These are phyloP conservation scores for Mortierella sp. DNA, from an alignment of 371 early-diverging fungal species.

Conservation along the genomic window DNA sequence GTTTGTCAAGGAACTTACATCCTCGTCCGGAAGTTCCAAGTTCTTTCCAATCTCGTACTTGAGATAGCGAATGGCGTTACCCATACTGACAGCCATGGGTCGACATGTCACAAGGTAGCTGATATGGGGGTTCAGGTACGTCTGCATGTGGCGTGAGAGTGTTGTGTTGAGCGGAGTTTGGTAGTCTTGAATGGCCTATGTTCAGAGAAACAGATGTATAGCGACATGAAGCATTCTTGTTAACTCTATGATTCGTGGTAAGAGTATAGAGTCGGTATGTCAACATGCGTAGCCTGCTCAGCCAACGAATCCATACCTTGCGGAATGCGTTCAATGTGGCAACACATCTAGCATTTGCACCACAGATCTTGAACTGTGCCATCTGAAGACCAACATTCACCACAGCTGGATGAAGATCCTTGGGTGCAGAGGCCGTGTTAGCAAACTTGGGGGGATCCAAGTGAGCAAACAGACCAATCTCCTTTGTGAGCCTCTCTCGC, in stretches of 20 bases:
- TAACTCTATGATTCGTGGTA: no score
- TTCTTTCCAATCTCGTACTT: constrained; percentile 87
- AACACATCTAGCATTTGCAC: constrained; percentile 91
- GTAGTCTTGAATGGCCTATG: constrained; percentile 91
- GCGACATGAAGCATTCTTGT: no score
- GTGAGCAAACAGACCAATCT: constrained; percentile 76
- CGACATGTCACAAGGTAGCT: constrained; percentile 84
- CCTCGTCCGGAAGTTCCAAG: constrained; percentile 84
- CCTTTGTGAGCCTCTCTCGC: constrained; percentile 56
- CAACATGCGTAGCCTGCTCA: not conserved
- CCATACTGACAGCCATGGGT: constrained; percentile 95
- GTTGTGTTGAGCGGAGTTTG: constrained; percentile 85
- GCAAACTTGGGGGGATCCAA: constrained; percentile 69
- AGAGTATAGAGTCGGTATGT: no score
- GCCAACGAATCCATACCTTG: constrained; percentile 62
- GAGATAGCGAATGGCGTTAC: constrained; percentile 91
- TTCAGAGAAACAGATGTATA: not conserved
- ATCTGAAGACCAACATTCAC: constrained; percentile 87
- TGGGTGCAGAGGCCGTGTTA: constrained; percentile 59
- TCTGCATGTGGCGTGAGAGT: constrained; percentile 85
- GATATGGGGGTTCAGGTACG: constrained; percentile 89
- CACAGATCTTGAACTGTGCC: constrained; percentile 85
- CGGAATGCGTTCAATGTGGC: constrained; percentile 88
- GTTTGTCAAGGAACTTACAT: constrained; percentile 72
- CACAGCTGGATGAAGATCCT: constrained; percentile 90